phyloP scores from a whole-genome alignment of 2,329 filamentous ascomycete species.

The Gremmenia infestans region DNA sequence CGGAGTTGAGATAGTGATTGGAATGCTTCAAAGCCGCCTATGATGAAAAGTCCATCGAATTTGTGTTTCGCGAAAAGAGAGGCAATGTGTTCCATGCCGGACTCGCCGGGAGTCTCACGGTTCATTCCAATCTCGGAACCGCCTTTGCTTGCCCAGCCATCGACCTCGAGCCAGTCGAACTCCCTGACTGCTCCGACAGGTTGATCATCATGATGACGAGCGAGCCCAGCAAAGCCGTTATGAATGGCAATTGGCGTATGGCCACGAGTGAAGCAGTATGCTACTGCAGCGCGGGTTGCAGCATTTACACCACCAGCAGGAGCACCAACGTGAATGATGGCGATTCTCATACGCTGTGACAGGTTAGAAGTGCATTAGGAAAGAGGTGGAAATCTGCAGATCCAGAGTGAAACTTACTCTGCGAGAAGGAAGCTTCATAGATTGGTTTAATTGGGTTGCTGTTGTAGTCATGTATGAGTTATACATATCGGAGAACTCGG shows the following conservation, averaged over 20 bases:
- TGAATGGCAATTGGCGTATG: constrained; percentile 90
- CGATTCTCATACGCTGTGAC: constrained; percentile 76
- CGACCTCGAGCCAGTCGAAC: constrained; percentile 89
- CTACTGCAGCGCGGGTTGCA: constrained; percentile 85
- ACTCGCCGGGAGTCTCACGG: constrained; percentile 81
- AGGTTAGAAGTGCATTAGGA: constrained; percentile 28
- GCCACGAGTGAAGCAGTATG: constrained; percentile 87
- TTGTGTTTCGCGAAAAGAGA: constrained; percentile 79
- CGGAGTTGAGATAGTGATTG: constrained; percentile 85
- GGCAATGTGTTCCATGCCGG: constrained; percentile 77
- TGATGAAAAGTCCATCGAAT: constrained; percentile 85
- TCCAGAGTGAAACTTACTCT: constrained; percentile 50
- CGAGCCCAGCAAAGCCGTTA: constrained; percentile 93
- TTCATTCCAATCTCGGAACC: constrained; percentile 98
- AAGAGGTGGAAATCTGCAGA: not conserved
- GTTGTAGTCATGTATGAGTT: constrained; percentile 88
- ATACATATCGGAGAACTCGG: constrained; percentile 92
- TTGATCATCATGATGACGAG: constrained; percentile 80
- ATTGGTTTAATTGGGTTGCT: constrained; percentile 65
- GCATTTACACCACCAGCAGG: constrained; percentile 98
- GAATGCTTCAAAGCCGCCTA: constrained; percentile 96
- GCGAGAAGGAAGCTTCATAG: constrained; percentile 60
- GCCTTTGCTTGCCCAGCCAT: constrained; percentile 92
- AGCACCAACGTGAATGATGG: constrained; percentile 94
- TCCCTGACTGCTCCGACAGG: constrained; percentile 78